Evolutionary conservation across 176 grass and related monocot genomes (phyloP).

Genomic region (Oryza glaberrima): DNA sequence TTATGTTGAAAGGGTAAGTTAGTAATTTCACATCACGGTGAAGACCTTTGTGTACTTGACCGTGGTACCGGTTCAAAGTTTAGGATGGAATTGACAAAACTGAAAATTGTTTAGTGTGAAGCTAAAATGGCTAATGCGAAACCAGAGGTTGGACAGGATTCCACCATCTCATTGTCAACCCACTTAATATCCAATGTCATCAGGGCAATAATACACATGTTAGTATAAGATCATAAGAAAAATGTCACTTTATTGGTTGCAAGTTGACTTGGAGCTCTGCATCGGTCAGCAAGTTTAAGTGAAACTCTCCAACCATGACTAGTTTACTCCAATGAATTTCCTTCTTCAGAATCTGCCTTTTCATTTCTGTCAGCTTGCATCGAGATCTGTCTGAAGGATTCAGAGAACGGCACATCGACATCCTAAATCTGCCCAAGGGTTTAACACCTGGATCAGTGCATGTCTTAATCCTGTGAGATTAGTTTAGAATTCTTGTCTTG

Average conservation of each 20-base stretch:
- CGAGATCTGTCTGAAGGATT: not conserved
- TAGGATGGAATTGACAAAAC: not conserved
- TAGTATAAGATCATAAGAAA: not conserved
- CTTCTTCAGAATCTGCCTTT: not conserved
- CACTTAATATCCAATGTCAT: slow-evolving; percentile 1
- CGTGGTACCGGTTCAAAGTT: not conserved
- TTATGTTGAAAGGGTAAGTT: not conserved
- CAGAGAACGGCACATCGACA: not conserved
- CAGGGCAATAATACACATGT: slow-evolving; percentile 5
- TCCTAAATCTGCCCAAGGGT: slow-evolving; percentile 31
- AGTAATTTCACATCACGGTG: not conserved
- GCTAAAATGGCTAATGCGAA: not conserved
- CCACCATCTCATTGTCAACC: not conserved
- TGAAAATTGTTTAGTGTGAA: not conserved
- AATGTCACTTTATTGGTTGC: not conserved
- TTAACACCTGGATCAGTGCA: slow-evolving; percentile 29
- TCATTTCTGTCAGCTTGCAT: slow-evolving; percentile 15
- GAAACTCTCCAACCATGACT: slow-evolving; percentile 16
- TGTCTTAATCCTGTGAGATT: not conserved
- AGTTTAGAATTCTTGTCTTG: slow-evolving; percentile 11
- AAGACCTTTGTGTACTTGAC: not conserved
- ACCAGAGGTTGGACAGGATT: not conserved
- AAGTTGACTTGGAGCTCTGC: slow-evolving; percentile 14
- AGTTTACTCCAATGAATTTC: not conserved
- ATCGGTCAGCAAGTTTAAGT: slow-evolving; percentile 16